Base-by-base conservation (phyloP, 2,329 filamentous ascomycete genomes). In the Geoglossum cookeanum region DNA sequence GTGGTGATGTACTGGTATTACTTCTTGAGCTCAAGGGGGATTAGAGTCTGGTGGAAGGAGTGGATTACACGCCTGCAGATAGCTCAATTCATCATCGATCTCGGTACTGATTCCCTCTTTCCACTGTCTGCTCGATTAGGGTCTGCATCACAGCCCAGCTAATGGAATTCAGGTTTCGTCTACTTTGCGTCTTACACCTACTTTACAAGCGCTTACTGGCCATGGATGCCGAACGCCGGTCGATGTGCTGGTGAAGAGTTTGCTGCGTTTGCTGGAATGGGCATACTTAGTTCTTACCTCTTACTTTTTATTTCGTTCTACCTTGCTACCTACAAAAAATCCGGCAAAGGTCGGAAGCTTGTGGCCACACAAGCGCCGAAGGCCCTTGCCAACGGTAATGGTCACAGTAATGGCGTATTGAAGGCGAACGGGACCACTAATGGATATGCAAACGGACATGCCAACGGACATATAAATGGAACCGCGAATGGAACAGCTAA, bases 1-100 rank as follows among this genome's bases (percentile, higher is more conserved):
- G 91, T 97, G 59, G 86, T 96, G 69, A 97, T 97, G 91, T 97
- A 97, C 84, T 96, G 90, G 90, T 97, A 97, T 83, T 97, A 97
- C 81, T 97, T 97, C 84, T 91, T 97, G 79, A 91, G 87, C 68
- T 90, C 91, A 57, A 89, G 91, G 65, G 92, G 92, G 64, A 81
- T 97, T 71, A 84, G 84, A 67, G 92, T 96, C 74, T 96, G 90
- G 90, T 97, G 91, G 91, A 97, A 97, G 85, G 88, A 96, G 75
- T 97, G 91, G 85, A 94, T 97, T 69, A 97, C 91, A 65, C 87
- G 90, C 68, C 85, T 96, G 68, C 91, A 97, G 74, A 97, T 97
- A 72, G 81, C 87, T 66, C 91, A 97, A 71, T 97, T 97, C 75
- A 80, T 97, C 70, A 91, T 97, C 71, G 91, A 96, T 72, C 84